Evolutionary conservation across 2,329 filamentous ascomycete species (phyloP), one percentile per base, ranked within the genome.

Genomic region (Podosphaera leucotricha): DNA sequence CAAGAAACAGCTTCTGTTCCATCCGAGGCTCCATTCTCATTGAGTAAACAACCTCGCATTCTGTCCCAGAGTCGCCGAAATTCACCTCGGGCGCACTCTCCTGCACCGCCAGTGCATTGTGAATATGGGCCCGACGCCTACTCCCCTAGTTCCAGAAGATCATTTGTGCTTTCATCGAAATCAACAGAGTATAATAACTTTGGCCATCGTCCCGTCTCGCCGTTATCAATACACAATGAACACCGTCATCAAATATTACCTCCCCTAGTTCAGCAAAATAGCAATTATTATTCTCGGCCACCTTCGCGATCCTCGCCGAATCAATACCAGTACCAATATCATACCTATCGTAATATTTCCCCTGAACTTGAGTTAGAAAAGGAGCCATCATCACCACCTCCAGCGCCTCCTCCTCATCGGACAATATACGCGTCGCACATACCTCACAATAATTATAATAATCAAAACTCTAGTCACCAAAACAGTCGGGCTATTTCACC

Each of bases 361-460:
- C 61, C 62, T 10, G 60, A 59, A 20, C 55, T 55, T 18, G 50
- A 58, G 41, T 55, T 57, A 38, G 55, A 56, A 30, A 49, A 56
- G 37, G 59, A 54, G 11, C 56, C 55, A 28, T 62, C 61, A 15
- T 59, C 61, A 7, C 82, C 84, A 16, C 84, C 85, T 6, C 84
- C 85, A 22, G 36, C 24, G 1, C 77, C 84, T 2, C 85, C 86
- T 0, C 79, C 86, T 6, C 86, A 92, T 49, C 77, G 85, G 6
- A 83, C 85, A 60, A 68, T 47, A 21, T 57, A 55, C 45, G 50
- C 48, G 11, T 48, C 55, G 15, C 54, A 54, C 37, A 44, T 13
- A 46, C 50, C 47, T 55, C 56, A 20, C 51, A 57, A 50, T 50
- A 49, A 46, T 62, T 66, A 19, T 62, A 63, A 65, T 19, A 60